phyloP scores from a whole-genome alignment of 192 early-diverging fungal genomes.

The Rhizoclosmatium sp. region DNA sequence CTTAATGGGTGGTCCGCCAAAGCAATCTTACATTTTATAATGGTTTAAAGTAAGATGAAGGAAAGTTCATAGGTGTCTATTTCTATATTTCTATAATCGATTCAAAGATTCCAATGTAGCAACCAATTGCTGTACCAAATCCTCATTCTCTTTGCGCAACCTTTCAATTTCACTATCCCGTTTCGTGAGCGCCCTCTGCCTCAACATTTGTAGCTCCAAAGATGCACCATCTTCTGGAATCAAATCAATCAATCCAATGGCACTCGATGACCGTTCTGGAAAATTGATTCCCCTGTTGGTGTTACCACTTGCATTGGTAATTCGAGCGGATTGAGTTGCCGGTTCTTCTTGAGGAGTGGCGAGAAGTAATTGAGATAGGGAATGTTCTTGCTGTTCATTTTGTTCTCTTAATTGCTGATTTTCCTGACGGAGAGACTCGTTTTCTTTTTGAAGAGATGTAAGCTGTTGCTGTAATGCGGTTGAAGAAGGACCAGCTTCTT shows the following conservation, averaged over 20 bases:
- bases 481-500: background rate
- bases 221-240: constrained; percentile 10
- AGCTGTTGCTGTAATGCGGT: background rate
- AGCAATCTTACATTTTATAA: too few species aligned
- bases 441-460: background rate
- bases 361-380: background rate
- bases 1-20: background rate
- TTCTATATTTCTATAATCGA: background rate
- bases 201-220: constrained; percentile 28
- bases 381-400: background rate
- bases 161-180: constrained; percentile 1
- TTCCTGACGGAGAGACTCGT: background rate
- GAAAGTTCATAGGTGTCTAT: background rate
- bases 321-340: too few species aligned
- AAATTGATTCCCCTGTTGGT: constrained; percentile 1
- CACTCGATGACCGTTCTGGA: constrained; percentile 23
- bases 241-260: constrained; percentile 22
- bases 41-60: background rate
- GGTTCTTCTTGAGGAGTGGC: too few species aligned
- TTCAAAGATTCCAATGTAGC: constrained; percentile 23
- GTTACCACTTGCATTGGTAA: background rate
- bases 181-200: constrained; percentile 12
- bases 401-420: constrained; percentile 17
- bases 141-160: constrained; percentile 20
- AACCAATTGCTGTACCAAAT: constrained; percentile 9